Base-by-base conservation (phyloP, 2,329 filamentous ascomycete species). In the Penicillium brevicompactum region DNA sequence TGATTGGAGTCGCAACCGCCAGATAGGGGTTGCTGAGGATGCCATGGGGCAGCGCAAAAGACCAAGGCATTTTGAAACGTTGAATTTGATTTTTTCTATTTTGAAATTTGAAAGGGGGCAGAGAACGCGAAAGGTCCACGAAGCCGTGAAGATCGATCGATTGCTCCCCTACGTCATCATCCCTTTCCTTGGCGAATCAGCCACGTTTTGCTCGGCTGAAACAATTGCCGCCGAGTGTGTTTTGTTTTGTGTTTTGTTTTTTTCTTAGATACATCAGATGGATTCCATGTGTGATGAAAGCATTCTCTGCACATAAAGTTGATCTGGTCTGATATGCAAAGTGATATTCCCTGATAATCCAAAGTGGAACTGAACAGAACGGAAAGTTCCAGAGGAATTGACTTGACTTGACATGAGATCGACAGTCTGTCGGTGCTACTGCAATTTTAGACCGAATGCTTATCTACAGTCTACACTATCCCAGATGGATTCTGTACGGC, bases 1-100 rank as follows among this genome's bases (percentile, higher is more conserved):
- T 43, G 44, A 70, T 66, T 30, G 70, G 71, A 30, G 64, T 69
- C 21, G 62, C 53, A 31, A 71, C 60, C 37, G 70, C 67, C 8
- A 69, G 55, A 14, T 71, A 49, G 13, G 70, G 70, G 7, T 69
- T 70, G 48, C 65, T 51, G 47, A 72, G 68, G 30, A 72, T 51
- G 10, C 60, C 58, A 50, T 68, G 64, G 2, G 69, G 70, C 24
- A 73, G 63, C 9, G 61, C 61, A 7, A 68, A 59, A 14, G 67
- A 70, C 66, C 67, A 70, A 27, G 68, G 59, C 67, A 70, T 63
- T 16, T 11, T 52, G 48, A 21, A n/a, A 40, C n/a, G 21, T 7
- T 31, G 31, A 1, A 5, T n/a, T n/a, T 37, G 13, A n/a, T 14
- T 14, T 37, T 34, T 37, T n/a, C n/a, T 37, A n/a, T 37, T 37